phyloP scores from a whole-genome alignment of 331 rosid species.

The Cydonia oblonga region DNA sequence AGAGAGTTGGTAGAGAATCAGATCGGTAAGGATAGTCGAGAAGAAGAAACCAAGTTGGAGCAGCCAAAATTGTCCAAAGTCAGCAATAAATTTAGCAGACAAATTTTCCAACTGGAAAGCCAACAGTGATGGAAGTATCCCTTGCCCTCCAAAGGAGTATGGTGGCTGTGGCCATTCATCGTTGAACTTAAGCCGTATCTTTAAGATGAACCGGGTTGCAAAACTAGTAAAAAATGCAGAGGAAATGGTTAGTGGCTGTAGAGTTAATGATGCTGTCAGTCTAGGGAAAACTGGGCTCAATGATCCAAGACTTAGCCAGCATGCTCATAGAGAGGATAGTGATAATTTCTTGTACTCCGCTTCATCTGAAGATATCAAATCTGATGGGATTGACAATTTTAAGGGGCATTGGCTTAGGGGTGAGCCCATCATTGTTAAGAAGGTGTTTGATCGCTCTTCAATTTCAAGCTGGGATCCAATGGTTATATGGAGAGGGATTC shows the following conservation, averaged over 20 bases:
- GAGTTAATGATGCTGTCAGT: constrained; percentile 24
- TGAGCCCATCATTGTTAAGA: constrained; percentile 65
- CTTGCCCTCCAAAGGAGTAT: constrained; percentile 84
- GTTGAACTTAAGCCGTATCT: constrained; percentile 74
- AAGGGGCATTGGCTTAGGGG: constrained; percentile 85
- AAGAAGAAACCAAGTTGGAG: constrained; percentile 25
- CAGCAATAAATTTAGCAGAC: constrained; percentile 30
- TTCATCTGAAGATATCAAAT: constrained; percentile 55
- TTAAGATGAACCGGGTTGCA: constrained; percentile 99
- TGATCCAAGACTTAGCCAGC: constrained; percentile 39
- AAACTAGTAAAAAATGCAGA: constrained; percentile 91
- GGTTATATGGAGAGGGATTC: constrained; percentile 72
- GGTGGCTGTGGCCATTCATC: constrained; percentile 82
- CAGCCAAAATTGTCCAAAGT: constrained; percentile 29
- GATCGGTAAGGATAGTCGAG: constrained; percentile 16
- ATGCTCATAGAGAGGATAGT: constrained; percentile 47
- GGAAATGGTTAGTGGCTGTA: constrained; percentile 96
- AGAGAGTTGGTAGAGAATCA: constrained; percentile 14
- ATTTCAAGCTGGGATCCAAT: constrained; percentile 80
- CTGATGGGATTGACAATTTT: constrained; percentile 57
- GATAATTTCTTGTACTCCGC: constrained; percentile 61
- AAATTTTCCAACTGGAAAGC: constrained; percentile 73
- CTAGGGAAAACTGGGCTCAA: constrained; percentile 23
- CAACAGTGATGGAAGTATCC: constrained; percentile 53
- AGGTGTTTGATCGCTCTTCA: constrained; percentile 73